Evolutionary conservation across 2,329 filamentous ascomycete genomes (phyloP), one percentile per base, ranked within the genome.

Genomic region (Aureobasidium sp.): DNA sequence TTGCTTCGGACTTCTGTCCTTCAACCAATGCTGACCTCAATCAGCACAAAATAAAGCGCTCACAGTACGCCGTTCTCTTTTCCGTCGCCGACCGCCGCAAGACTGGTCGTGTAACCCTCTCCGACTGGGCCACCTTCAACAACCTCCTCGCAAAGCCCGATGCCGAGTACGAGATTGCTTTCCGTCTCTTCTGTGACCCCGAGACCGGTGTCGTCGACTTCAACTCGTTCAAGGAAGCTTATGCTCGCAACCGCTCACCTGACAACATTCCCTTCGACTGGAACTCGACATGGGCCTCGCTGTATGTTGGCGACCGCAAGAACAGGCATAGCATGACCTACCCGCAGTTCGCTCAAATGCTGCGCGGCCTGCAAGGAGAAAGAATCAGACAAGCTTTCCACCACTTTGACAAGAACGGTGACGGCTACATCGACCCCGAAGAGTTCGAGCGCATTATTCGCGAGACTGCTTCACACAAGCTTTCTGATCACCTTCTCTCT

Each of bases 161-260:
- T 72, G 94, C 94, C 74, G 94, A 99, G 79, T 99, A 99, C 78
- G 92, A 97, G 76, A 96, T 99, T 70, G 93, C 94, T 17, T 99
- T 97, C 79, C 90, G 94, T 70, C 84, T 99, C 61, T 99, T 99
- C 77, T 93, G 97, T 72, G 83, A 90, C 69, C 87, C 93, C 57
- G 85, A 89, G 65, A 89, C 86, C 24, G 94, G 94, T 65, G 84
- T 84, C 53, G 91, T 99, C 71, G 93, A 92, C 74, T 96, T 93
- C 72, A 89, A 96, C 43, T 86, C 92, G 70, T 92, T 99, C 77
- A 86, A 90, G 72, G 83, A 85, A 63, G 79, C 93, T 63, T 97
- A 95, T 77, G 89, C 93, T 77, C 81, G 87, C 69, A 95, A 96
- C 82, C 96, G 93, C 80, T 87, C 88, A n/a, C 79, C 86, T 27